These are phyloP conservation scores for Botryotinia globosa DNA, from an alignment of 2,329 filamentous ascomycete genomes.

Conservation along the genomic window DNA sequence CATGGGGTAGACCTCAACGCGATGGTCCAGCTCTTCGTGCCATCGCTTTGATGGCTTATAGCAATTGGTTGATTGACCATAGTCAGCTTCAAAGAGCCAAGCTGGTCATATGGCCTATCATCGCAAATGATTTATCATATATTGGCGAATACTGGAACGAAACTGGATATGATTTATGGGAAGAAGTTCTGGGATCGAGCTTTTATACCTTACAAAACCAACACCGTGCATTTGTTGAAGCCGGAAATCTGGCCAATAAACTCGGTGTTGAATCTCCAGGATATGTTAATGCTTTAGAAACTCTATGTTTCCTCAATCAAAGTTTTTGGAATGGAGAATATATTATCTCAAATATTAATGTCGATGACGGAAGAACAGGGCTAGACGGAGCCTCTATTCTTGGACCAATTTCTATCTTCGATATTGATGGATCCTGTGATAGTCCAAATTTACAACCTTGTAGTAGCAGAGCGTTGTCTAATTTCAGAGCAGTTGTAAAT, in stretches of 20 bases:
- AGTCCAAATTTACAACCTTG: conserved; percentile 69
- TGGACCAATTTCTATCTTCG: conserved; percentile 64
- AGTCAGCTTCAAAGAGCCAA: conserved; percentile 46
- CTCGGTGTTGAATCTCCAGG: conserved; percentile 58
- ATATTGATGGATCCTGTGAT: conserved; percentile 65
- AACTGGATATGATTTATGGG: conserved; percentile 74
- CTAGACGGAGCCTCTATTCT: conserved; percentile 71
- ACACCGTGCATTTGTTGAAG: conserved; percentile 60
- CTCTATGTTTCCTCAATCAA: conserved; percentile 69
- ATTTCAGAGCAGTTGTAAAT: conserved; percentile 71
- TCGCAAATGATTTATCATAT: conserved; percentile 72
- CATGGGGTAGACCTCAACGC: conserved; percentile 64
- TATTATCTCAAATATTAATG: conserved; percentile 66
- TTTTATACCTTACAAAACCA: conserved; percentile 74
- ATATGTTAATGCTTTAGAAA: conserved; percentile 64
- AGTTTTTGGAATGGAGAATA: conserved; percentile 68
- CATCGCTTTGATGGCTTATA: conserved; percentile 68
- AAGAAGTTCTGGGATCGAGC: conserved; percentile 73
- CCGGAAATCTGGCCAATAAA: conserved; percentile 59
- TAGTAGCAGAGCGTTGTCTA: conserved; percentile 57
- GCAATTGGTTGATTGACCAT: conserved; percentile 67
- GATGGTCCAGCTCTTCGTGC: conserved; percentile 77
- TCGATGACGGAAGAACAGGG: conserved; percentile 59
- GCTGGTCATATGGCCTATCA: conserved; percentile 66
- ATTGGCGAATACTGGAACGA: conserved; percentile 68